Base-by-base conservation (phyloP, 768 basidiomycete species). In the Pisolithus orientalis region DNA sequence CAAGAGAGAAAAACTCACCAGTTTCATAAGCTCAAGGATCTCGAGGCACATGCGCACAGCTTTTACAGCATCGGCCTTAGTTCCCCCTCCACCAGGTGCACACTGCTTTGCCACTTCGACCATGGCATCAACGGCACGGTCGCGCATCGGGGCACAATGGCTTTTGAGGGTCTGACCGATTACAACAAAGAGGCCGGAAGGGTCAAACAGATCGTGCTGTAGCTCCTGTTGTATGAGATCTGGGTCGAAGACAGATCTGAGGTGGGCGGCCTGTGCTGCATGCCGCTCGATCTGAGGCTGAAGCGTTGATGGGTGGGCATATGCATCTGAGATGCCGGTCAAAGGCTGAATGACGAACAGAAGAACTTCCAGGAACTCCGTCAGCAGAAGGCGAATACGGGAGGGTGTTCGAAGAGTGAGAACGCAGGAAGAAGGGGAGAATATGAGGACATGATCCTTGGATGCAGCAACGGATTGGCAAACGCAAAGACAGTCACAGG, bases 91-190 rank as follows among this genome's bases (percentile, higher is more conserved):
- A 1, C 78, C 78, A 5, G 78, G 77, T 9, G 78, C 74, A 65
- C 83, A 80, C 28, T 75, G 67, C 52, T 76, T 74, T 3, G 90
- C 90, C 10, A 80, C 75, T 49, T 75, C 73, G 32, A 95, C 84
- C 89, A 96, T 91, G 38, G 77, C 77, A 62, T 93, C 89, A 27
- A 96, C 85, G 42, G 83, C 79, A 13, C 74, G 78, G 69, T 96
- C 94, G 34, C 94, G 76, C 84, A 95, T 94, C 13, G 94, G 94
- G 6, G 94, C 94, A 56, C 94, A 95, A 61, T 96, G 93, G 34
- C 83, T 82, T 67, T 94, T 91, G 56, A 95, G 77, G 16, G 87
- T 86, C 56, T 80, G 75, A 13, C 90, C 92, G 54, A 96, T 84
- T 53, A 83, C 81, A 44, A 75, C 65, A 70, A 95, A 92, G 44